Evolutionary conservation across 495 filamentous ascomycete genomes (phyloP).

Genomic region (Aspergillus mulundensis): DNA sequence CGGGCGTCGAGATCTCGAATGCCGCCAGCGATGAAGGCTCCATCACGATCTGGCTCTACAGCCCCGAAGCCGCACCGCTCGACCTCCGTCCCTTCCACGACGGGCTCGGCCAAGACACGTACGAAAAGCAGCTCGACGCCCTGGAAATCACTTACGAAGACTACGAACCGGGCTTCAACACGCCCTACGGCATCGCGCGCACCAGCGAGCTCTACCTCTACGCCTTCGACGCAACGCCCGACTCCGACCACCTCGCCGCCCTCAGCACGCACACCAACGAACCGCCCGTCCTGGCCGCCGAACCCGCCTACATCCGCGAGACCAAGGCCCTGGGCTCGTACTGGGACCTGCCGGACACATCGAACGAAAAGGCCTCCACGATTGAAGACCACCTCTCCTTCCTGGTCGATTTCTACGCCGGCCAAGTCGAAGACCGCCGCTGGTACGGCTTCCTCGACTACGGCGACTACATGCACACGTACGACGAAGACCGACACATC

Average conservation of each 20-base stretch:
- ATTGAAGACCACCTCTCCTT: slow-evolving; percentile 42
- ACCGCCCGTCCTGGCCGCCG: slow-evolving; percentile 35
- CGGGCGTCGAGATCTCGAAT: slow-evolving; percentile 40
- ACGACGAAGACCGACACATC: slow-evolving; percentile 44
- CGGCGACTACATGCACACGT: slow-evolving; percentile 50
- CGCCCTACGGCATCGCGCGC: slow-evolving; percentile 44
- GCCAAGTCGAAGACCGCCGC: slow-evolving; percentile 38
- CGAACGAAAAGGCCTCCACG: slow-evolving; percentile 14
- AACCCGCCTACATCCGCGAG: slow-evolving; percentile 34
- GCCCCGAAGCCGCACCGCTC: slow-evolving; percentile 42
- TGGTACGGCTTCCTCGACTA: slow-evolving; percentile 54
- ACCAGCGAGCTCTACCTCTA: slow-evolving; percentile 44
- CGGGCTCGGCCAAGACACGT: slow-evolving; percentile 41
- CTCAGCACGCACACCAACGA: slow-evolving; percentile 31
- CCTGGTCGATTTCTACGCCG: slow-evolving; percentile 42
- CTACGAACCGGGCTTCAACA: slow-evolving; percentile 43
- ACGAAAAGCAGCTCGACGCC: slow-evolving; percentile 44
- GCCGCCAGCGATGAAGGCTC: slow-evolving; percentile 31
- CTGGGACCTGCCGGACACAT: slow-evolving; percentile 28
- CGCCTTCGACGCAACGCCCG: slow-evolving; percentile 38
- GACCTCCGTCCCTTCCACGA: slow-evolving; percentile 49
- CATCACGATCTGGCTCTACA: slow-evolving; percentile 49
- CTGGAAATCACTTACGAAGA: slow-evolving; percentile 55
- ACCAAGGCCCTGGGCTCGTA: slow-evolving; percentile 40
- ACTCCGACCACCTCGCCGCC: slow-evolving; percentile 24